Base-by-base conservation (phyloP, 192 early-diverging fungal species). In the Dissophora globulifera region DNA sequence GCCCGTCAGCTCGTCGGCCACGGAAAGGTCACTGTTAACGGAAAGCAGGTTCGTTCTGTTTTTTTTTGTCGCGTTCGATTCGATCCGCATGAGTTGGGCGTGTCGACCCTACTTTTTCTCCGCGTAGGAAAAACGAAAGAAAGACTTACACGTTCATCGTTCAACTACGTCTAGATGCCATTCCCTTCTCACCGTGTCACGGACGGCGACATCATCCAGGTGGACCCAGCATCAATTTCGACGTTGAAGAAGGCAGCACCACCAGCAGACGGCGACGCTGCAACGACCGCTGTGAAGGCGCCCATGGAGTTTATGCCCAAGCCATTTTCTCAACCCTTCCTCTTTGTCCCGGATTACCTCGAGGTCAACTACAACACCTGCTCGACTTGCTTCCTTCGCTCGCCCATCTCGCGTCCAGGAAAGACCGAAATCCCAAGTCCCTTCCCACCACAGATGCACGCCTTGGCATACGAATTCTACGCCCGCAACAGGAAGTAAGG, bases 351-450 rank as follows among this genome's bases (percentile, higher is more conserved):
- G 9, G 89, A 94, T 50, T 99, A 99, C 78, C 90, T 99, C 26
- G 97, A 99, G 83, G 96, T 99, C 50, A 92, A 95, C 84, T 99
- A 96, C 84, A 91, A 92, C 78, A 95, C 92, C 8, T 96, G 95
- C 88, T 93, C 92, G 30, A 84, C 88, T 1, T 89, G 95, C 46
- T 95, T 95, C 69, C 80, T 99, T 46, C 91, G 96, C 54, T 82
- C 91, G 26, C 97, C 97, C 15, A 86, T 96, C 46, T 93, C 93
- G 22, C 87, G 93, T 67, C 94, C 96, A 15, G 86, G 87, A 62
- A 72, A 83, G 38, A 91, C 92, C 55, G 97, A 99, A 84, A 85
- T 99, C 30, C 97, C 97, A 33, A 95, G 94, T 50, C 97, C 97
- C 16, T 95, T 88, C 79, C 92, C 94, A 31, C 94, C 96, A 45